A percentile compares a stretch with the other conserved stretches of the same genome.
phyloP scores from a whole-genome alignment of 768 basidiomycete species.

The Cantharellus anzutake region DNA sequence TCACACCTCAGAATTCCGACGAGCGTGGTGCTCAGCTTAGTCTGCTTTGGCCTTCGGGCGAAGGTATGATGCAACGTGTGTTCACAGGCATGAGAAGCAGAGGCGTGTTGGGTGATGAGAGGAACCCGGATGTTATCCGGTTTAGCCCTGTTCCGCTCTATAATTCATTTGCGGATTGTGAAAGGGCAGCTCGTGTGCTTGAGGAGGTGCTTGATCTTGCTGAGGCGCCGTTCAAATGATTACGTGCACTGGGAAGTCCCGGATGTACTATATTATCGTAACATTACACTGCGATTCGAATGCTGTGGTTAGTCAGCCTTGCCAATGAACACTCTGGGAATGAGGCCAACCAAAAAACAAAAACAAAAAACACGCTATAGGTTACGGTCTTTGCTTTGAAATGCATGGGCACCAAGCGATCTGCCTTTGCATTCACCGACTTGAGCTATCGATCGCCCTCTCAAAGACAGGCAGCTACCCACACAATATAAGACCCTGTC shows the following conservation, averaged over 20 bases:
- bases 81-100: conserved; percentile 35
- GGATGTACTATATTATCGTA: too few relatives aligned
- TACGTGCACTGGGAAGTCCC: neutral
- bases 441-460: too few relatives aligned
- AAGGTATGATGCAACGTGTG: conserved; percentile 51
- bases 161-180: conserved; percentile 62
- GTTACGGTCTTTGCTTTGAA: too few relatives aligned
- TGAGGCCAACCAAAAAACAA: too few relatives aligned
- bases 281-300: too few relatives aligned
- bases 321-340: too few relatives aligned
- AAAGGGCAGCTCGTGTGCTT: conserved; percentile 43
- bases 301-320: too few relatives aligned
- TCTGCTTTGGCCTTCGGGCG: conserved; percentile 31
- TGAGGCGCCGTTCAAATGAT: neutral
- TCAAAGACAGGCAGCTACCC: too few relatives aligned
- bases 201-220: conserved; percentile 22
- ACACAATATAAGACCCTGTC: too few relatives aligned
- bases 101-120: conserved; percentile 85
- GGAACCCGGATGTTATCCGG: conserved; percentile 82
- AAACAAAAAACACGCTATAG: too few relatives aligned
- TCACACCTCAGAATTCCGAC: conserved; percentile 55
- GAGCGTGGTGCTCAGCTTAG: conserved; percentile 79
- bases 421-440: too few relatives aligned
- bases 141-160: conserved; percentile 77
- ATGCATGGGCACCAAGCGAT: too few relatives aligned